A percentile compares a stretch with the other conserved stretches of the same genome.
These are phyloP conservation scores for Chytriomyces sp. DNA, from an alignment of 192 early-diverging fungal species.

Conservation along the genomic window DNA sequence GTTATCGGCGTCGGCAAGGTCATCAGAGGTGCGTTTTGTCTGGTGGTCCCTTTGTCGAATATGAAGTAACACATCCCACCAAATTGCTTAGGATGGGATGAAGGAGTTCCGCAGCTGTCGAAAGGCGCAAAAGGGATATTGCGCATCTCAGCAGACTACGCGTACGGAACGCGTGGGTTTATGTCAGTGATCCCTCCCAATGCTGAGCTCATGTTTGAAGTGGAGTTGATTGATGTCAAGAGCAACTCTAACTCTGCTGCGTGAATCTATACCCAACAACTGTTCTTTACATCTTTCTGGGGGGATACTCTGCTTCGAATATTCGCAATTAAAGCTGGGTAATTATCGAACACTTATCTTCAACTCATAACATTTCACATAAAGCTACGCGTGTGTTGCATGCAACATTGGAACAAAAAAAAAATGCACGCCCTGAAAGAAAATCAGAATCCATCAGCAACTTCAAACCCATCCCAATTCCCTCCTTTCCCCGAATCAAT, in stretches of 20 bases:
- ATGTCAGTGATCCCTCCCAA: slow-evolving; percentile 45
- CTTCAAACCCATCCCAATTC: not conserved
- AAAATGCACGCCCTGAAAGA: not conserved
- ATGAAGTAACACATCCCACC: not conserved
- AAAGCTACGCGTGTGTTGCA: not conserved
- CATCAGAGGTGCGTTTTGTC: slow-evolving; percentile 65
- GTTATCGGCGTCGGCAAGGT: slow-evolving; percentile 92
- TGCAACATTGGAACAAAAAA: not conserved
- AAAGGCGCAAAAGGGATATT: slow-evolving; percentile 86
- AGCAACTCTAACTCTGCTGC: no score
- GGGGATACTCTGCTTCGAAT: no score
- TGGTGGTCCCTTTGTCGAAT: not conserved
- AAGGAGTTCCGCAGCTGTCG: slow-evolving; percentile 91
- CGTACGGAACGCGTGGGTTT: slow-evolving; percentile 79
- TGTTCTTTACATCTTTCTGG: no score
- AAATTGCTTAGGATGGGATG: slow-evolving; percentile 60
- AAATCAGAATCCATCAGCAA: not conserved
- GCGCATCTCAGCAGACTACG: slow-evolving; percentile 81
- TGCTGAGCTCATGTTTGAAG: not conserved
- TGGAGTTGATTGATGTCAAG: not conserved
- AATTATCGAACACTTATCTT: no score
- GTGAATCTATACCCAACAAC: no score
- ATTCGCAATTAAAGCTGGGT: no score
- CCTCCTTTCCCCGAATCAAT: not conserved
- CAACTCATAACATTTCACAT: no score